Evolutionary conservation across 2,329 filamentous ascomycete species (phyloP).

Genomic region (Coniosporium tulheliwenetii): DNA sequence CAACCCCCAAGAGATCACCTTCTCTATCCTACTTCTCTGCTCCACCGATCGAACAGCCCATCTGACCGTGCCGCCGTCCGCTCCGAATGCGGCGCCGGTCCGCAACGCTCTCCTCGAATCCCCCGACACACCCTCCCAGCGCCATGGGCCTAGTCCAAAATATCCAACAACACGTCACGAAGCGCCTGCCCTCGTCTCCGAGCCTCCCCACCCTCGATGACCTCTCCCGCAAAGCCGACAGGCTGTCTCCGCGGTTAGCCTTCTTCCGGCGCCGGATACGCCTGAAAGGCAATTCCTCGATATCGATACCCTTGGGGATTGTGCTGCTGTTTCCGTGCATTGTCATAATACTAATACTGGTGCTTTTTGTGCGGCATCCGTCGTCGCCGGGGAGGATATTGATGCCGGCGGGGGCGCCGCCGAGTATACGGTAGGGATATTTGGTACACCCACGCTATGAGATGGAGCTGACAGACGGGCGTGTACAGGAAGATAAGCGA

Average conservation of each 20-base stretch:
- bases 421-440: constrained; percentile 62
- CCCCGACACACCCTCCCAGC: constrained; percentile 4
- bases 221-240: constrained; percentile 24
- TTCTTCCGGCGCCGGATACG: constrained; percentile 80
- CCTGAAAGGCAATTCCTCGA: constrained; percentile 76
- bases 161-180: constrained; percentile 24
- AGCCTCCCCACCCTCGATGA: constrained; percentile 27
- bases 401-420: constrained; percentile 77
- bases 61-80: too few relatives aligned
- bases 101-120: constrained; percentile 4
- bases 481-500: constrained; percentile 76
- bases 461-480: constrained; percentile 3
- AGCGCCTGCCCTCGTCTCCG: constrained; percentile 28
- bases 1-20: too few relatives aligned
- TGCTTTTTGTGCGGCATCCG: constrained; percentile 80
- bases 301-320: constrained; percentile 84
- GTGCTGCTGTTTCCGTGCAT: constrained; percentile 86
- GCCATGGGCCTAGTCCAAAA: constrained; percentile 27
- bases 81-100: not conserved
- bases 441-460: not conserved
- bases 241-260: constrained; percentile 41
- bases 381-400: constrained; percentile 67
- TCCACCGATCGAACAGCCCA: too few relatives aligned
- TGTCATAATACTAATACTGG: constrained; percentile 76
- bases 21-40: too few relatives aligned